A percentile compares a stretch with the other conserved stretches of the same genome.
These are phyloP conservation scores for Cercospora brassicicola DNA, from an alignment of 2,329 filamentous ascomycete genomes.

Conservation along the genomic window DNA sequence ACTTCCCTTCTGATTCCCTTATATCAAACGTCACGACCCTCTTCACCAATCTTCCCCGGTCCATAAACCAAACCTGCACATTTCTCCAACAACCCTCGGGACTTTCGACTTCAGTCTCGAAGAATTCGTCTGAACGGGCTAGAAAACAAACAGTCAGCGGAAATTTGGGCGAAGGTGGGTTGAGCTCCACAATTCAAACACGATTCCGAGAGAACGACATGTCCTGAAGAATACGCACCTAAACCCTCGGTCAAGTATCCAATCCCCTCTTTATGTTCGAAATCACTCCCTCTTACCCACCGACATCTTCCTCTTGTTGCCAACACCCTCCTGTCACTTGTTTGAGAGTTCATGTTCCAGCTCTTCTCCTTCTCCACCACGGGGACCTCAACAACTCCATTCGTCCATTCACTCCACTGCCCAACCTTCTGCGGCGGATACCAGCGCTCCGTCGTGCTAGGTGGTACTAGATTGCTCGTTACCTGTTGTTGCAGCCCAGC, in stretches of 20 bases:
- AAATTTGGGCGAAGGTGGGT: background rate
- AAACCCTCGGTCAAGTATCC: conserved; percentile 25
- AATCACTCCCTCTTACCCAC: conserved; percentile 18
- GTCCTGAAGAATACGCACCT: background rate
- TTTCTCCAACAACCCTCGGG: conserved; percentile 9
- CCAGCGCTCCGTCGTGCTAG: conserved; percentile 15
- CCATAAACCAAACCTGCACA: conserved; percentile 26
- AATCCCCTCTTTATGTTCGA: conserved; percentile 15
- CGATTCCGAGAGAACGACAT: background rate
- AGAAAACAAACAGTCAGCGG: background rate
- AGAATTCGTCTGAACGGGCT: conserved; percentile 13
- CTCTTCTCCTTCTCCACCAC: background rate
- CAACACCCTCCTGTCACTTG: background rate
- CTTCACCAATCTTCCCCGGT: conserved; percentile 24
- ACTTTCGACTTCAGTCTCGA: conserved; percentile 24
- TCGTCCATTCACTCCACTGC: conserved; percentile 17
- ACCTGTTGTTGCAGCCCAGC: background rate
- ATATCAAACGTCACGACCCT: conserved; percentile 23
- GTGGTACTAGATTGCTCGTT: background rate
- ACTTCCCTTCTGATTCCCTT: background rate
- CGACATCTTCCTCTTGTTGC: conserved; percentile 17
- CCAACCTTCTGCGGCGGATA: conserved; percentile 19
- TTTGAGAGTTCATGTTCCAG: background rate
- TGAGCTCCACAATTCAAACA: background rate
- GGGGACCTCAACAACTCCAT: background rate